phyloP scores from a whole-genome alignment of 2,329 filamentous ascomycete species.

The Calonectria pseudoturangicola region DNA sequence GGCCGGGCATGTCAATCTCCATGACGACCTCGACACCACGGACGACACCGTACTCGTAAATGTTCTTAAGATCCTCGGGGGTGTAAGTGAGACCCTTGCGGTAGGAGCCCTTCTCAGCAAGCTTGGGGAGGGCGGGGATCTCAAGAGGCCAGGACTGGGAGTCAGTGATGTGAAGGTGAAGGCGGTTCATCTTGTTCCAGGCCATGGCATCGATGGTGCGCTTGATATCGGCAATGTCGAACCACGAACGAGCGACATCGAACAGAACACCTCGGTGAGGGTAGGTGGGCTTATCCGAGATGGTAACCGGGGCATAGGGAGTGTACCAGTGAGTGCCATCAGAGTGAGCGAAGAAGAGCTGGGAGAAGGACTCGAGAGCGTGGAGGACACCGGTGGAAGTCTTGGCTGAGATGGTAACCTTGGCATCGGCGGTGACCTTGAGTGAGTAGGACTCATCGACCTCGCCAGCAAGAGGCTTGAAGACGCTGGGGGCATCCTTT shows the following conservation, averaged over 20 bases:
- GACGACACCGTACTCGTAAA: conserved; percentile 82
- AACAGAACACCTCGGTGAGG: conserved; percentile 86
- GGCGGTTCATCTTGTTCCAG: conserved; percentile 88
- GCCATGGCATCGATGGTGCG: conserved; percentile 85
- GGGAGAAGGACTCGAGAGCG: conserved; percentile 85
- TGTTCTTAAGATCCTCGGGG: conserved; percentile 75
- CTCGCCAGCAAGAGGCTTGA: conserved; percentile 76
- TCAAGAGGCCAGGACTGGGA: conserved; percentile 91
- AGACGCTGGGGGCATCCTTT: conserved; percentile 70
- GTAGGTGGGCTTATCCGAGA: conserved; percentile 85
- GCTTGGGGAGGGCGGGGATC: conserved; percentile 81
- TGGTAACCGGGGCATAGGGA: conserved; percentile 79
- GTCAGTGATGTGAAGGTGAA: conserved; percentile 89
- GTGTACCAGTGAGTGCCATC: conserved; percentile 78
- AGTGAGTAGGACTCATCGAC: conserved; percentile 87
- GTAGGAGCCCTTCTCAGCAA: conserved; percentile 85
- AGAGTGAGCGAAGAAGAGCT: conserved; percentile 86
- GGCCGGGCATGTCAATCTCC: conserved; percentile 78
- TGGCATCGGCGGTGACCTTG: conserved; percentile 73
- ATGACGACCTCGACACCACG: conserved; percentile 76
- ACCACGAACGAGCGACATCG: conserved; percentile 85
- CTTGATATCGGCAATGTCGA: conserved; percentile 79
- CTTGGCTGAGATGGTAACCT: conserved; percentile 77
- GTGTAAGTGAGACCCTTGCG: conserved; percentile 80
- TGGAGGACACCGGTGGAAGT: conserved; percentile 82